Evolutionary conservation across 108 stramenopile species (phyloP).

Genomic region (Nitzschia inconspicua): DNA sequence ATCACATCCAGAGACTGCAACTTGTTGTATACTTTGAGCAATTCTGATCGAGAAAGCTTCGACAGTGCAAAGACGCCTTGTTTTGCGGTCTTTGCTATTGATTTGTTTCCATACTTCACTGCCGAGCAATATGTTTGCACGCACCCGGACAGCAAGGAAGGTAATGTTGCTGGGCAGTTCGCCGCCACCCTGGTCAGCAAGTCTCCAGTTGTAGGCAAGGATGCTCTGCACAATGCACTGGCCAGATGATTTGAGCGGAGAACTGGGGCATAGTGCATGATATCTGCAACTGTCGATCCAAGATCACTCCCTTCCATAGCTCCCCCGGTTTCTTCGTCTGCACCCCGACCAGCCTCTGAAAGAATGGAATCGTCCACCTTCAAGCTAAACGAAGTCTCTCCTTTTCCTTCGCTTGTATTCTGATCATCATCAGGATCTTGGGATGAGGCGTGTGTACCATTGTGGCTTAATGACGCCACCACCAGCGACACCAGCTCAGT

Average conservation of each 20-base stretch:
- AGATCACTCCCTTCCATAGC: constrained; percentile 37
- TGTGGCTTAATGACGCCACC: constrained; percentile 20
- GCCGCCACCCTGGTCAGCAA: constrained; percentile 60
- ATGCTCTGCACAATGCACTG: constrained; percentile 62
- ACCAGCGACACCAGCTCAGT: constrained; percentile 41
- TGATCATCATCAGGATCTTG: background rate
- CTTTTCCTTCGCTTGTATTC: background rate
- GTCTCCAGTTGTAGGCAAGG: constrained; percentile 46
- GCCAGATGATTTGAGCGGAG: constrained; percentile 66
- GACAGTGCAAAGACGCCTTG: constrained; percentile 39
- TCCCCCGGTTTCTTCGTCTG: background rate
- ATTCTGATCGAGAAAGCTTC: constrained; percentile 50
- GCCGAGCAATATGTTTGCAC: constrained; percentile 50
- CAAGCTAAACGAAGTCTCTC: constrained; percentile 6
- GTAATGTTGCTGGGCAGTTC: constrained; percentile 57
- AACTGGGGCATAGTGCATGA: constrained; percentile 66
- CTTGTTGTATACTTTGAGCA: constrained; percentile 30
- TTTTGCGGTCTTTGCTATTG: constrained; percentile 34
- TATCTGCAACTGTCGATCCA: constrained; percentile 41
- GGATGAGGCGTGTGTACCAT: background rate
- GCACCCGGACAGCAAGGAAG: constrained; percentile 62
- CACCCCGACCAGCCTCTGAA: constrained; percentile 20
- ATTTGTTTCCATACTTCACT: constrained; percentile 1
- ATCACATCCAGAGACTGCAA: constrained; percentile 43
- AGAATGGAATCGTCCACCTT: constrained; percentile 39